Evolutionary conservation across 257 asterid genomes (phyloP).

Genomic region (Nicotiana sylvestris): DNA sequence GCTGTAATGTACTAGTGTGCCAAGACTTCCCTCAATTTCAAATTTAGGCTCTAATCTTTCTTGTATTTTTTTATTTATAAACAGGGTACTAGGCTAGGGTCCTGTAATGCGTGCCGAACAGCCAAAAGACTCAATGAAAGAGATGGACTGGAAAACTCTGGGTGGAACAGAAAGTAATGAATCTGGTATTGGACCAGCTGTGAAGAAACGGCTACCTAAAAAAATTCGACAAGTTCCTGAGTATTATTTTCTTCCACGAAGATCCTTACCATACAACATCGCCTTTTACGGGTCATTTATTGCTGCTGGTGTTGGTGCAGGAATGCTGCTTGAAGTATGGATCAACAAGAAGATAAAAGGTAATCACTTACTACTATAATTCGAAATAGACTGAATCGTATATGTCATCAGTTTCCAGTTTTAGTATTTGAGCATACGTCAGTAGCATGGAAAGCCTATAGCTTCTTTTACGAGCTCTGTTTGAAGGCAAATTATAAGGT

Average conservation of each 20-base stretch:
- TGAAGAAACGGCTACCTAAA: constrained; percentile 59
- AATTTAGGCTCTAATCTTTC: neutral
- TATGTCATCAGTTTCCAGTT: neutral
- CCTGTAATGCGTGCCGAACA: constrained; percentile 40
- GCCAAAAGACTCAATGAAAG: constrained; percentile 41
- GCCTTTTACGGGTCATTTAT: constrained; percentile 61
- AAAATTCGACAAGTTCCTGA: constrained; percentile 77
- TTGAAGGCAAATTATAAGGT: neutral
- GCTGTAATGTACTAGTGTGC: neutral
- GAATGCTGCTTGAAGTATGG: constrained; percentile 76
- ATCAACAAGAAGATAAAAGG: constrained; percentile 80
- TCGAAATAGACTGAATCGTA: neutral
- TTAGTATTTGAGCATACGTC: neutral
- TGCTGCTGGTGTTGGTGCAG: constrained; percentile 85
- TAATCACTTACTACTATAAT: constrained; percentile 9
- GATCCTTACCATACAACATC: constrained; percentile 40
- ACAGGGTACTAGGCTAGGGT: constrained; percentile 2
- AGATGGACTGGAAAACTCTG: constrained; percentile 60
- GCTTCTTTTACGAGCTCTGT: neutral
- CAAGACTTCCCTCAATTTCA: neutral
- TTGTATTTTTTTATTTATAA: neutral
- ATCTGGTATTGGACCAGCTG: constrained; percentile 35
- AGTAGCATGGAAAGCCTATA: neutral
- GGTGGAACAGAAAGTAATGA: constrained; percentile 33
- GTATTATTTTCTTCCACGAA: constrained; percentile 72